Base-by-base conservation (phyloP, 768 basidiomycete species). In the Sarcodon aspratus region DNA sequence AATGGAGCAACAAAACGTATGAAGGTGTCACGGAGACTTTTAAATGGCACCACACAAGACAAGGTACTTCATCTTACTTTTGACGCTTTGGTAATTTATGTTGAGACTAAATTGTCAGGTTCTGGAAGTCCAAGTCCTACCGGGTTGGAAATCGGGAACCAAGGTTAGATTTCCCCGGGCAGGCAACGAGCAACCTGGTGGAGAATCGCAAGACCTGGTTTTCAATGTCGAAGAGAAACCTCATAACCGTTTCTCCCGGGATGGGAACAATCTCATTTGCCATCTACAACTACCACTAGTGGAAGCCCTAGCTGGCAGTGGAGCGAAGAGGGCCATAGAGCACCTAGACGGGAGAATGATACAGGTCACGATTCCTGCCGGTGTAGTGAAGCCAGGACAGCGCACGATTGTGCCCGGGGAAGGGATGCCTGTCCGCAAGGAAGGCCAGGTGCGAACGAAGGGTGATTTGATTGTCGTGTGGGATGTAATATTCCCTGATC, bases 191-290 rank as follows among this genome's bases (percentile, higher is more conserved):
- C 72, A 74, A 46, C 60, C 68, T 10, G 63, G 52, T 33, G 83
- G 85, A 9, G 83, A 83, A 43, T 63, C 85, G 11, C 91, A 93
- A 59, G 90, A 94, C 62, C 74, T 99, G n/a, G 93, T 93, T 33
- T 97, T 99, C 61, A 79, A 95, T 44, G 79, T 96, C n/a, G 94
- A 96, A 64, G 92, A 97, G 67, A 97, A 95, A 66, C 82, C 84
- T 8, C 89, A 98, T 63, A 64, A 74, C 0, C 63, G 71, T 13
- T 96, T 89, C 65, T 74, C 69, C 50, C 75, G 94, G 18, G 81
- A 86, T 7, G 90, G 85, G 33, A 86, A 95, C 66, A 82, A 96
- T 62, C 75, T 97, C 43, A 59, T 75, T 40, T 74, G 74, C 50
- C 70, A 61, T 15, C 48, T 85, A 37, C 69, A 74, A 53, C 67